Percentiles rank a stretch among this genome's conserved stretches.
These are phyloP conservation scores for Mycena filopes DNA, from an alignment of 768 basidiomycete species.

Conservation along the genomic window DNA sequence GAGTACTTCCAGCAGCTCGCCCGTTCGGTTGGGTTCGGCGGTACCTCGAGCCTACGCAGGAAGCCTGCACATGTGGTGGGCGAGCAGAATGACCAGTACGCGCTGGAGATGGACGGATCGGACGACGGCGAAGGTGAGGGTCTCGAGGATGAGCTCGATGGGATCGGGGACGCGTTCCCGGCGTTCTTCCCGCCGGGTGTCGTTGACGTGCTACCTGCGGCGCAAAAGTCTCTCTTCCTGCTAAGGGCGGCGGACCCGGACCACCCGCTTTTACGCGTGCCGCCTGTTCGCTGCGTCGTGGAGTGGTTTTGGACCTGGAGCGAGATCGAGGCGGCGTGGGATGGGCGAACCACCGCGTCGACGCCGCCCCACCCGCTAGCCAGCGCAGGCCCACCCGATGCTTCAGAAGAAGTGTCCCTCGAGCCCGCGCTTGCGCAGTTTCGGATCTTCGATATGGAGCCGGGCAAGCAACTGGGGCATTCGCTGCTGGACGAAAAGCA, in stretches of 20 bases:
- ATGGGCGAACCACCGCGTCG: slow-evolving; percentile 28
- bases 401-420: slow-evolving; percentile 34
- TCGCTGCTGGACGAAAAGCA: slow-evolving; percentile 39
- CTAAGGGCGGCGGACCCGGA: slow-evolving; percentile 72
- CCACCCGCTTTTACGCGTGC: slow-evolving; percentile 62
- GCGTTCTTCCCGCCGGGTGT: slow-evolving; percentile 68
- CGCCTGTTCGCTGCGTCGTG: slow-evolving; percentile 42
- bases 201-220: slow-evolving; percentile 65
- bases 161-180: slow-evolving; percentile 61
- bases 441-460: slow-evolving; percentile 72
- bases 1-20: slow-evolving; percentile 71
- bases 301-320: slow-evolving; percentile 74
- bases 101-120: slow-evolving; percentile 48
- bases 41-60: slow-evolving; percentile 37
- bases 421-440: slow-evolving; percentile 58
- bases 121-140: slow-evolving; percentile 47
- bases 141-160: slow-evolving; percentile 44
- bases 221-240: slow-evolving; percentile 75
- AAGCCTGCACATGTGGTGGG: slow-evolving; percentile 39
- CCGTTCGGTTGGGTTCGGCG: slow-evolving; percentile 66
- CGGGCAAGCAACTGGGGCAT: slow-evolving; percentile 53
- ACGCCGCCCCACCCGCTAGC: slow-evolving; percentile 6
- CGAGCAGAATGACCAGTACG: slow-evolving; percentile 42
- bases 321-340: slow-evolving; percentile 64
- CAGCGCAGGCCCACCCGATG: not conserved